Conservation (phyloP, 768 basidiomycete genomes). For the Mycena metata region DNA sequence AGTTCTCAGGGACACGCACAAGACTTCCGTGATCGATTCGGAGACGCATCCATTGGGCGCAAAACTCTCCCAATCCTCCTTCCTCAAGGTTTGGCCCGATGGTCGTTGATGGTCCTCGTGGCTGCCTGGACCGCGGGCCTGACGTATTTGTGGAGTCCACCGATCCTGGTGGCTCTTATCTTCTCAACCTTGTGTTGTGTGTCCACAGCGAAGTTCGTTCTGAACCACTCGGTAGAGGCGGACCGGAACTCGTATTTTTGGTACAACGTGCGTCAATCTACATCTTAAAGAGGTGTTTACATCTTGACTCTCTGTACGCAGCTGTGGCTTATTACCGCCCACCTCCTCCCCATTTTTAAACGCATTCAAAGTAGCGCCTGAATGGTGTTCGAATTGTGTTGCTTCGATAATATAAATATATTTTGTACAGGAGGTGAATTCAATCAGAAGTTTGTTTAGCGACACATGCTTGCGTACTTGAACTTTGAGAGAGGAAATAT, state of each 20-base stretch:
- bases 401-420: too few relatives aligned
- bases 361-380: too few relatives aligned
- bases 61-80: constrained; percentile 40
- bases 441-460: too few relatives aligned
- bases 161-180: constrained; percentile 11
- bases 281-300: too few relatives aligned
- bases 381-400: too few relatives aligned
- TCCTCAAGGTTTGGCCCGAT: constrained; percentile 38
- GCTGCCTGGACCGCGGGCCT: constrained; percentile 34
- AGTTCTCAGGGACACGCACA: constrained; percentile 44
- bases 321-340: constrained; percentile 32
- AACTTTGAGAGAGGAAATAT: too few relatives aligned
- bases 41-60: constrained; percentile 42
- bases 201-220: constrained; percentile 33
- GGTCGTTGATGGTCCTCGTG: constrained; percentile 37
- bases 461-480: too few relatives aligned
- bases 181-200: constrained; percentile 24
- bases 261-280: constrained; percentile 34
- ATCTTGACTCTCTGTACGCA: background rate
- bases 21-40: constrained; percentile 42
- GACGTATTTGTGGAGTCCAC: constrained; percentile 37
- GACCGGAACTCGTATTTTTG: constrained; percentile 39
- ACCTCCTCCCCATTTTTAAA: constrained; percentile 21
- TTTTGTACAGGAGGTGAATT: too few relatives aligned
- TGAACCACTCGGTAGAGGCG: constrained; percentile 36